Conservation (phyloP, 345 rosid genomes). For the Bruguiera sexangula region DNA sequence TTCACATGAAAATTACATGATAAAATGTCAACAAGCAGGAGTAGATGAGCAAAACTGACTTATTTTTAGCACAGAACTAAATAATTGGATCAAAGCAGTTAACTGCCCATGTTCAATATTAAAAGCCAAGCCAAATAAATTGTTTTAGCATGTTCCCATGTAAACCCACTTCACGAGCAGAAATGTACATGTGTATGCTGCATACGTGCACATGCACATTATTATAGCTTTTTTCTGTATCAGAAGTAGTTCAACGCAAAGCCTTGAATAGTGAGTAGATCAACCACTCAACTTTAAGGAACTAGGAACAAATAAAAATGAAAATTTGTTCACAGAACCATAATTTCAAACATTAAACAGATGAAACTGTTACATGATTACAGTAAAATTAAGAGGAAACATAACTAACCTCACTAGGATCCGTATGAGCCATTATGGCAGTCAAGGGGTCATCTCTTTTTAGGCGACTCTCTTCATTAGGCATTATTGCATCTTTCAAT, state of each 20-base stretch:
- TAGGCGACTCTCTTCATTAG: conserved; percentile 81
- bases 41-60: background rate
- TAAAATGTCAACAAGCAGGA: background rate
- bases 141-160: no score
- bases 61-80: background rate
- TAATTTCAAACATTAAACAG: background rate
- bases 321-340: background rate
- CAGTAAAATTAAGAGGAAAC: background rate
- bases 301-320: background rate
- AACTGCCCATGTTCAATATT: no score
- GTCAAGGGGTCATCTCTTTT: conserved; percentile 96
- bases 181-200: no score
- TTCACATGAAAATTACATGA: background rate
- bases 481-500: conserved; percentile 93
- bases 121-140: no score
- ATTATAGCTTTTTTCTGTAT: background rate
- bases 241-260: background rate
- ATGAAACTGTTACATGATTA: background rate
- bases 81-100: no score
- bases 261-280: background rate
- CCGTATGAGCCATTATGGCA: conserved; percentile 73
- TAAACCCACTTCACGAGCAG: no score
- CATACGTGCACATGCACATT: background rate
- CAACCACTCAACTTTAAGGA: background rate
- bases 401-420: conserved; percentile 72